Conservation (phyloP, 179 eudicot genomes). For the Beta lomatogona region DNA sequence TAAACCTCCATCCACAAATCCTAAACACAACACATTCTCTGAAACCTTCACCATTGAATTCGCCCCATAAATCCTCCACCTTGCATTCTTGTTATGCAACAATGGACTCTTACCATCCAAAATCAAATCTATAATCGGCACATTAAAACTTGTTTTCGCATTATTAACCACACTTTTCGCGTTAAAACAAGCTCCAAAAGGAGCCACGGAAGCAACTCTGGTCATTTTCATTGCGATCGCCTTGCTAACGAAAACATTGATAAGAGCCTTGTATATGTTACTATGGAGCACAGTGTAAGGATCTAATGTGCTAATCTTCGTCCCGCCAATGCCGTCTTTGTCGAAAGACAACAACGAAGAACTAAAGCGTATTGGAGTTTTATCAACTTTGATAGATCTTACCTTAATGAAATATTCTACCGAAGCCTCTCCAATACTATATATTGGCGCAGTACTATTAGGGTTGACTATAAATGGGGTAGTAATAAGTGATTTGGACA, state of each 20-base stretch:
- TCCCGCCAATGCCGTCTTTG: constrained; percentile 42
- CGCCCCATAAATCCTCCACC: constrained; percentile 55
- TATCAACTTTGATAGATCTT: constrained; percentile 43
- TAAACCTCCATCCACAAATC: constrained; percentile 48
- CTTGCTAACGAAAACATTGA: constrained; percentile 16
- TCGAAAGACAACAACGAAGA: constrained; percentile 30
- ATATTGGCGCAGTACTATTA: constrained; percentile 26
- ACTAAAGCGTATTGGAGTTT: constrained; percentile 29
- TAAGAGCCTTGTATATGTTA: constrained; percentile 28
- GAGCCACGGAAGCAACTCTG: constrained; percentile 33
- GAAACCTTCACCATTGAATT: constrained; percentile 48
- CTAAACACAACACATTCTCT: constrained; percentile 43
- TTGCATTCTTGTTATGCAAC: constrained; percentile 29
- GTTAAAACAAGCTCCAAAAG: constrained; percentile 49
- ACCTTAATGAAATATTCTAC: constrained; percentile 49
- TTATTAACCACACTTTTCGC: constrained; percentile 17
- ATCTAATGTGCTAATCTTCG: constrained; percentile 50
- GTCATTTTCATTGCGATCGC: constrained; percentile 25
- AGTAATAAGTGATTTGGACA: constrained; percentile 37
- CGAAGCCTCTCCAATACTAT: neutral
- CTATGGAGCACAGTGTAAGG: constrained; percentile 55
- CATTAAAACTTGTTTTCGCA: constrained; percentile 19
- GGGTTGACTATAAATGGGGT: constrained; percentile 46
- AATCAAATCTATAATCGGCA: constrained; percentile 44
- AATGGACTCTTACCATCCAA: constrained; percentile 30